phyloP scores from a whole-genome alignment of 306 rosid genomes.

The Calophaca sinica region DNA sequence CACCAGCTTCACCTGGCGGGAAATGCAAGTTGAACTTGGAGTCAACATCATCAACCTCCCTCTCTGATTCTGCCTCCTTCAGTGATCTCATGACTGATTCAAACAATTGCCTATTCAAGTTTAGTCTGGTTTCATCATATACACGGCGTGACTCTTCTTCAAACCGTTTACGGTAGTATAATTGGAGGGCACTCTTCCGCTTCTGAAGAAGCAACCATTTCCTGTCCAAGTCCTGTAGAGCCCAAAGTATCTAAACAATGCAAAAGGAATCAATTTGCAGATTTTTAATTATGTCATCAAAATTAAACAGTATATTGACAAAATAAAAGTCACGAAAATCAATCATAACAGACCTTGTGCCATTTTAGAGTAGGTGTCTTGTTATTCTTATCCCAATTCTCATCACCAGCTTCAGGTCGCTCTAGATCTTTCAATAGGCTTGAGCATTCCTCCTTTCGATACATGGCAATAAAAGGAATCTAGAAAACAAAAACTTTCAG shows the following conservation, averaged over 20 bases:
- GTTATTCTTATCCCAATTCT: constrained; percentile 67
- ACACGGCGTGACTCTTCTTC: constrained; percentile 87
- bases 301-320: constrained; percentile 21
- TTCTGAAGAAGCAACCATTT: constrained; percentile 97
- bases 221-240: constrained; percentile 86
- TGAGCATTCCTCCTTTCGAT: constrained; percentile 89
- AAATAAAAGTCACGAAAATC: neutral
- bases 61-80: constrained; percentile 93
- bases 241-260: constrained; percentile 84
- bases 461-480: constrained; percentile 94
- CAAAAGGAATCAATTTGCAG: constrained; percentile 41
- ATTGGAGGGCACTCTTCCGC: constrained; percentile 85
- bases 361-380: constrained; percentile 73
- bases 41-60: constrained; percentile 99
- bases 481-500: constrained; percentile 42
- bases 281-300: neutral
- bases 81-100: constrained; percentile 88
- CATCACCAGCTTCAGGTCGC: constrained; percentile 51
- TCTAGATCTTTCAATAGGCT: constrained; percentile 84
- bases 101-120: constrained; percentile 75
- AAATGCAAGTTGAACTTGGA: constrained; percentile 96
- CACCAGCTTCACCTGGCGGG: constrained; percentile 93
- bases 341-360: constrained; percentile 76
- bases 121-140: constrained; percentile 79
- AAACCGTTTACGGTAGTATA: constrained; percentile 77